phyloP scores from a whole-genome alignment of 2,329 filamentous ascomycete species.

The Sarocladium oryzae region DNA sequence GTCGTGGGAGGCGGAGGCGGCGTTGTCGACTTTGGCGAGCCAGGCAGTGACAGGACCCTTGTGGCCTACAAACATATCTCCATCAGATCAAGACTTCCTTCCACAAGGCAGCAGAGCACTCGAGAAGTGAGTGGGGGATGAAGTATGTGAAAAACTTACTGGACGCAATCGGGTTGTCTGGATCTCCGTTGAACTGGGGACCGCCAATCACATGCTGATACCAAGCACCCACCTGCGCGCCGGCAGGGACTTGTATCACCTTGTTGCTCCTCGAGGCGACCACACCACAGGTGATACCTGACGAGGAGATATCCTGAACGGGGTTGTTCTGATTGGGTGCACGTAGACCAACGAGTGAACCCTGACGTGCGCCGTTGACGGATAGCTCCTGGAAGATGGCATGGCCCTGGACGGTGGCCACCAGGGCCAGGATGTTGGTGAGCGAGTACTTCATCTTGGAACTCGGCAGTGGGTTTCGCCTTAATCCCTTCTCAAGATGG shows the following conservation, averaged over 20 bases:
- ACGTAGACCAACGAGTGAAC: constrained; percentile 42
- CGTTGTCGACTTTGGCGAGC: constrained; percentile 41
- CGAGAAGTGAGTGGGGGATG: too few species aligned
- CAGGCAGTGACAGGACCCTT: constrained; percentile 44
- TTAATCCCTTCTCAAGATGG: too few species aligned
- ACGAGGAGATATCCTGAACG: constrained; percentile 39
- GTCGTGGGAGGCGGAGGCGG: constrained; percentile 30
- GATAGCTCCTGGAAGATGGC: constrained; percentile 23
- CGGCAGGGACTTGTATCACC: constrained; percentile 39
- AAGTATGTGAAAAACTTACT: too few species aligned
- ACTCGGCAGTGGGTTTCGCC: too few species aligned
- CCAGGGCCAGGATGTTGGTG: not conserved
- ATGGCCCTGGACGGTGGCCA: not conserved
- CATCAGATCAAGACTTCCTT: too few species aligned
- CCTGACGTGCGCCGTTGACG: constrained; percentile 42
- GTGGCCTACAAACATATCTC: constrained; percentile 26
- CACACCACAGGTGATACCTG: constrained; percentile 40
- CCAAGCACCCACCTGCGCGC: constrained; percentile 42
- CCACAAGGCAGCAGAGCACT: too few species aligned
- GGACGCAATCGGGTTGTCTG: constrained; percentile 41
- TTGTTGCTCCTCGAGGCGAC: constrained; percentile 28
- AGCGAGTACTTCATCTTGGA: constrained; percentile 4
- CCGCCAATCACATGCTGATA: constrained; percentile 47
- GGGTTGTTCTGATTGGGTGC: constrained; percentile 45
- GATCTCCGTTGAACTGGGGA: constrained; percentile 33